A percentile compares a stretch with the other conserved stretches of the same genome.
Conservation (phyloP, 306 rosid genomes). For the Prunus dulcis region DNA sequence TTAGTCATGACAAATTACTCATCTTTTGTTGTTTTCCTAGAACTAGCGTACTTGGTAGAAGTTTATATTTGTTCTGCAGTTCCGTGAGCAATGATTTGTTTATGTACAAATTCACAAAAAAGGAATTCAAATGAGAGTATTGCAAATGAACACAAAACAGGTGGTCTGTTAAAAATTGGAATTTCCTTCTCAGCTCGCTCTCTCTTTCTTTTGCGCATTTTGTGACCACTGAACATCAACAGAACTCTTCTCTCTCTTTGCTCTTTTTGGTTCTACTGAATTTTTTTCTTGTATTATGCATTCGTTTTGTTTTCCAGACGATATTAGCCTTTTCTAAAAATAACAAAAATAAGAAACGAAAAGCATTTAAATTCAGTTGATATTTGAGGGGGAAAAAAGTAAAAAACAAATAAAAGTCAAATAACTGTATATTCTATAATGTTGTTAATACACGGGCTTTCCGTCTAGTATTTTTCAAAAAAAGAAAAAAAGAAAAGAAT, state of each 20-base stretch:
- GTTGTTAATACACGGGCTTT: constrained; percentile 15
- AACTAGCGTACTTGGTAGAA: not conserved
- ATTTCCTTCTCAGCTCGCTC: not conserved
- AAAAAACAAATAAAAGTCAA: not conserved
- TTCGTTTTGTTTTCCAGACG: too few species aligned
- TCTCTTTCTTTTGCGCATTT: too few species aligned
- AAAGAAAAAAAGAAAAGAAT: constrained; percentile 7
- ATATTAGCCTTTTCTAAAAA: too few species aligned
- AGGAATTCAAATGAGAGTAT: not conserved
- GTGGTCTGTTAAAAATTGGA: too few species aligned
- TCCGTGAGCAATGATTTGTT: not conserved
- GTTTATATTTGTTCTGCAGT: not conserved
- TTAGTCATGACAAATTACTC: not conserved
- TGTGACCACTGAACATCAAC: too few species aligned
- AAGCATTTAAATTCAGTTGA: too few species aligned
- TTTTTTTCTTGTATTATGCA: too few species aligned
- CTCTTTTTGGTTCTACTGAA: too few species aligned
- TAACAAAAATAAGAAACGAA: not conserved
- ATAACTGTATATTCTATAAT: constrained; percentile 7
- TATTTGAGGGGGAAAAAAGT: not conserved
- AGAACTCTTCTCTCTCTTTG: too few species aligned
- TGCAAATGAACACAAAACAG: not conserved
- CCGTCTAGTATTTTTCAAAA: constrained; percentile 8
- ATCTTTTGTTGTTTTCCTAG: not conserved
- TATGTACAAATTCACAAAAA: constrained; percentile 6